phyloP scores from a whole-genome alignment of 345 rosid genomes.

The Luvunga scandens region DNA sequence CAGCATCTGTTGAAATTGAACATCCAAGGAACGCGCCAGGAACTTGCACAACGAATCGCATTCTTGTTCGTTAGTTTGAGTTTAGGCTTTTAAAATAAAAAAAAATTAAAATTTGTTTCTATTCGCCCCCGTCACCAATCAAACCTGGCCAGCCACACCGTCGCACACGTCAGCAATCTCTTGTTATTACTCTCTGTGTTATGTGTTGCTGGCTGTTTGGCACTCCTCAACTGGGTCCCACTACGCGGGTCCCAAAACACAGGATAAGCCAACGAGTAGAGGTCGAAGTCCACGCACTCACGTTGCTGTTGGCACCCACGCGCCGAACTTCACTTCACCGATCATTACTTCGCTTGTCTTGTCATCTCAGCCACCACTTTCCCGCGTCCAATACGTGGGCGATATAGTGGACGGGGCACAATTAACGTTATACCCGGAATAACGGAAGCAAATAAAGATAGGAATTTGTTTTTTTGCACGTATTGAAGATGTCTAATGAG shows the following conservation, averaged over 20 bases:
- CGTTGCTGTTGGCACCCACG: not conserved
- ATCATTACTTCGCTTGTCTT: not conserved
- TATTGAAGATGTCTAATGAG: too few species aligned
- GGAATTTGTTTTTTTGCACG: not conserved
- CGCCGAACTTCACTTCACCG: not conserved
- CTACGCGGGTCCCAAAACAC: not conserved
- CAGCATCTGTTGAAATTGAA: not conserved
- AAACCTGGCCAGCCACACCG: not conserved
- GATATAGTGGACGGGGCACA: not conserved
- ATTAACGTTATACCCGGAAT: not conserved
- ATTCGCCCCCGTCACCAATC: too few species aligned
- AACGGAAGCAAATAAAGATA: not conserved
- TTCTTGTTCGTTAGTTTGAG: not conserved
- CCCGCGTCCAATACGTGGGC: conserved; percentile 18
- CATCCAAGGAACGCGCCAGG: not conserved
- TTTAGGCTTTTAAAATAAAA: not conserved
- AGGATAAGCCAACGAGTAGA: not conserved
- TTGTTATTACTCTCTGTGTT: not conserved
- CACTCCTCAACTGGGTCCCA: not conserved
- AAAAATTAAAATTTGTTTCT: too few species aligned
- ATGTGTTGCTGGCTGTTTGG: not conserved
- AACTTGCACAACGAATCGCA: not conserved
- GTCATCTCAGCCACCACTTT: not conserved
- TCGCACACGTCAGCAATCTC: not conserved
- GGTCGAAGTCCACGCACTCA: not conserved